A percentile compares a stretch with the other conserved stretches of the same genome.
phyloP scores from a whole-genome alignment of 345 rosid genomes.

The Eucalyptus cladocalyx region DNA sequence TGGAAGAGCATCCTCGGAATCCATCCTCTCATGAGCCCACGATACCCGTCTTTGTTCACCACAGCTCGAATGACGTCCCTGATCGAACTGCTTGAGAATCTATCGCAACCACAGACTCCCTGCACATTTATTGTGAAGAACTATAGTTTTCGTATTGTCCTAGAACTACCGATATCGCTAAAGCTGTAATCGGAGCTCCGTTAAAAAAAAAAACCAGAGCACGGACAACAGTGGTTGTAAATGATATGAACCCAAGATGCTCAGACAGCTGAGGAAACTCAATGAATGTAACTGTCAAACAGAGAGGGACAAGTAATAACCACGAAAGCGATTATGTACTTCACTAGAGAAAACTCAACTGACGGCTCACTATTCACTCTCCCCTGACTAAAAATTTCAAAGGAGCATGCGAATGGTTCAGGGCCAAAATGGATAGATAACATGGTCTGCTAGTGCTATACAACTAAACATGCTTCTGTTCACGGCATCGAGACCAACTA shows the following conservation, averaged over 20 bases:
- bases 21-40: constrained; percentile 95
- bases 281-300: not conserved
- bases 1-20: constrained; percentile 96
- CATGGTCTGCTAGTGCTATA: not conserved
- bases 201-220: not conserved
- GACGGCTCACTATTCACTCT: not conserved
- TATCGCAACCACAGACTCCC: constrained; percentile 97
- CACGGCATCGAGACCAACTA: not conserved
- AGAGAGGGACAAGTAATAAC: not conserved
- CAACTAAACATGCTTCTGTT: not conserved
- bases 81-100: constrained; percentile 64
- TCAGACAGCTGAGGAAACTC: not conserved
- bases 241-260: not conserved
- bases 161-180: not conserved
- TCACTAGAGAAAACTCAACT: not conserved
- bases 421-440: not conserved
- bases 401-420: not conserved
- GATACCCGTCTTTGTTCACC: constrained; percentile 70
- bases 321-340: not conserved
- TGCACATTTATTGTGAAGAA: constrained; percentile 3
- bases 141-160: not conserved
- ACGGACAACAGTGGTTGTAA: not conserved
- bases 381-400: not conserved
- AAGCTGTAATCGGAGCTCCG: not conserved
- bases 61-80: constrained; percentile 54